Base-by-base conservation (phyloP, 805 yeast species). In the Pichia cephalocereana region DNA sequence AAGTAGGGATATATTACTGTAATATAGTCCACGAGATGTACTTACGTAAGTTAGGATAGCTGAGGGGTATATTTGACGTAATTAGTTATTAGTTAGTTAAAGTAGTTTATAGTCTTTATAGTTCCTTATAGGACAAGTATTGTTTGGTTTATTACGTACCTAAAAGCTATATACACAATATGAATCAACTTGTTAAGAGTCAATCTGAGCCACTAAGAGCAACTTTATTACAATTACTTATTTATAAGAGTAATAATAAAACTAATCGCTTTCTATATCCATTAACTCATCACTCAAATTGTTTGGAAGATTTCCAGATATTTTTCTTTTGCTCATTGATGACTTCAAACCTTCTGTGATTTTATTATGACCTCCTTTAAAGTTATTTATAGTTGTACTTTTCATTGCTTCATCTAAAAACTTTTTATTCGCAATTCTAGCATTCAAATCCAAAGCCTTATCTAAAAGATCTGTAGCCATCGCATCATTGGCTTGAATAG, bases 401-500 rank as follows among this genome's bases (percentile, higher is more conserved):
- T 34, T 31, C 28, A 48, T 17, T 8, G 51, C 28, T n/a, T 40
- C 41, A 38, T 32, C 41, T 8, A 52, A 27, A 31, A 50, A 48
- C 43, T 46, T 46, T 38, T 42, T 55, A 49, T 63, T 65, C 8
- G 58, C 52, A 14, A 61, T 41, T 17, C 57, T 56, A 48, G 65
- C 55, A 61, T 83, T 83, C 30, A 75, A 69, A 51, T 82, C 89
- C 44, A 84, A 67, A 4, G 98, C 96, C 53, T 95, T 75, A 54
- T 79, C 79, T 51, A 93, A 68, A 42, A 93, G 65, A 58, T 91
- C 97, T 11, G 79, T 70, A 0, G 97, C 93, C 17, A 89, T 83
- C 0, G 91, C 84, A 61, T 91, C 96, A 40, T 80, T 75, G 1
- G 96, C 90, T 10, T 79, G 67, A 4, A 90, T 66, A 0, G 95